These are phyloP conservation scores for Globisporangium cystogenes DNA, from an alignment of 352 stramenopile species.

Conservation along the genomic window DNA sequence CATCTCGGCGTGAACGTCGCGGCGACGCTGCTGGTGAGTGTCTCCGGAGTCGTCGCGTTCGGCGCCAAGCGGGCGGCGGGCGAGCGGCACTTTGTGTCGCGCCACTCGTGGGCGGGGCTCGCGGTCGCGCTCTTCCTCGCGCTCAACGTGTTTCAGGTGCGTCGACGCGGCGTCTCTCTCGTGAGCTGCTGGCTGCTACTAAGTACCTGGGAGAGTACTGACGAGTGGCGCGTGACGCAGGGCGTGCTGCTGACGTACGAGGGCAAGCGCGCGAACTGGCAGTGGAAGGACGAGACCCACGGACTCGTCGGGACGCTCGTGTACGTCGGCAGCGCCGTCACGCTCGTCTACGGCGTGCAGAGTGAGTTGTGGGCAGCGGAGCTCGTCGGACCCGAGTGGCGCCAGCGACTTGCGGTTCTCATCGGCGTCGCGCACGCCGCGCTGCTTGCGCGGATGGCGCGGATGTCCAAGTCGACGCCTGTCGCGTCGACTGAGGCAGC, in stretches of 20 bases:
- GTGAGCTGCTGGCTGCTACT: neutral
- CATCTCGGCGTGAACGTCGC: conserved; percentile 46
- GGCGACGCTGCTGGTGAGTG: conserved; percentile 29
- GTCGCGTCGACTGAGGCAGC: neutral
- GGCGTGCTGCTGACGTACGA: conserved; percentile 62
- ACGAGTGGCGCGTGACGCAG: conserved; percentile 2
- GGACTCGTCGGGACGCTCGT: conserved; percentile 47
- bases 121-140: conserved; percentile 44
- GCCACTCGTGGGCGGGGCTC: conserved; percentile 51
- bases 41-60: conserved; percentile 32
- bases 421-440: conserved; percentile 44
- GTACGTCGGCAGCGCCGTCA: conserved; percentile 42
- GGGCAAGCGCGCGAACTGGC: conserved; percentile 42
- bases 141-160: conserved; percentile 59
- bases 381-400: conserved; percentile 22
- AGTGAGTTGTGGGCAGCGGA: conserved; percentile 28
- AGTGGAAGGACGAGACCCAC: conserved; percentile 74
- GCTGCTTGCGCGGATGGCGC: conserved; percentile 18
- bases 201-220: neutral
- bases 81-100: conserved; percentile 34
- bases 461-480: neutral
- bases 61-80: conserved; percentile 21
- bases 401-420: conserved; percentile 37
- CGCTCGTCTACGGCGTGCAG: conserved; percentile 44
- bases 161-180: too few relatives aligned